Percentiles rank a stretch among this genome's conserved stretches.
Conservation (phyloP, 2,329 filamentous ascomycete species). For the Purpureocillium lavendulum region DNA sequence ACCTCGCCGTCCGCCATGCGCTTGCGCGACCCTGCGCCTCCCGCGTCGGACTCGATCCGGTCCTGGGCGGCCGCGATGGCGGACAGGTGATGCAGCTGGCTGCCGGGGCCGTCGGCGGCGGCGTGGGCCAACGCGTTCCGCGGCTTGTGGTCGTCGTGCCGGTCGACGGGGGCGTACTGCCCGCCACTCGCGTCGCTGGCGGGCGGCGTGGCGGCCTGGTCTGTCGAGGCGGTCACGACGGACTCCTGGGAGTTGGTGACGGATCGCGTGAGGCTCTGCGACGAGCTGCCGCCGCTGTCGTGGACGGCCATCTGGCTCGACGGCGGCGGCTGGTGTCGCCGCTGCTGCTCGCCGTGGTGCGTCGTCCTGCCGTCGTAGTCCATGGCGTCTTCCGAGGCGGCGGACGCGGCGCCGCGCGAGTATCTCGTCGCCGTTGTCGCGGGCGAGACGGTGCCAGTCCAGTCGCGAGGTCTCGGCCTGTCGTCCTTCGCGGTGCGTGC, state of each 20-base stretch:
- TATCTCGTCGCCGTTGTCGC: no score
- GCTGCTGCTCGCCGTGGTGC: conserved; percentile 2
- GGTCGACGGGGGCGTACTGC: conserved; percentile 1
- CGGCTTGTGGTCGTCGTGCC: conserved; percentile 9
- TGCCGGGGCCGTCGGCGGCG: conserved; percentile 39
- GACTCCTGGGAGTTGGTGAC: conserved; percentile 18
- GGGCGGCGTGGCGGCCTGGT: conserved; percentile 18
- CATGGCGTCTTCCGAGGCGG: not conserved
- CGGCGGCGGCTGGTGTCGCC: not conserved
- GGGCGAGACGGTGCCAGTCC: no score
- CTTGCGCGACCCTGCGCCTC: conserved; percentile 47
- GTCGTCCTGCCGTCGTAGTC: conserved; percentile 3
- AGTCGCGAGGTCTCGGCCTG: not conserved
- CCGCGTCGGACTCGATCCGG: conserved; percentile 32
- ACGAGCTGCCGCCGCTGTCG: conserved; percentile 7
- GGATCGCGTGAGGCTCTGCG: conserved; percentile 9
- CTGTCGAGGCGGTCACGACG: conserved; percentile 15
- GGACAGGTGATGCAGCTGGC: conserved; percentile 49
- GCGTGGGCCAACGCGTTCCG: not conserved
- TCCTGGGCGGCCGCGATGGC: conserved; percentile 47
- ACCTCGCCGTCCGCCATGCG: conserved; percentile 69
- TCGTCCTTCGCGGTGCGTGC: not conserved
- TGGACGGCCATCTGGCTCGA: not conserved
- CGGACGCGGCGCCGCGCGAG: no score
- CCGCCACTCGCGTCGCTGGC: conserved; percentile 14